Evolutionary conservation across 2,329 filamentous ascomycete genomes (phyloP), one percentile per base, ranked within the genome.

Genomic region (Fusarium tanahbumbuense): DNA sequence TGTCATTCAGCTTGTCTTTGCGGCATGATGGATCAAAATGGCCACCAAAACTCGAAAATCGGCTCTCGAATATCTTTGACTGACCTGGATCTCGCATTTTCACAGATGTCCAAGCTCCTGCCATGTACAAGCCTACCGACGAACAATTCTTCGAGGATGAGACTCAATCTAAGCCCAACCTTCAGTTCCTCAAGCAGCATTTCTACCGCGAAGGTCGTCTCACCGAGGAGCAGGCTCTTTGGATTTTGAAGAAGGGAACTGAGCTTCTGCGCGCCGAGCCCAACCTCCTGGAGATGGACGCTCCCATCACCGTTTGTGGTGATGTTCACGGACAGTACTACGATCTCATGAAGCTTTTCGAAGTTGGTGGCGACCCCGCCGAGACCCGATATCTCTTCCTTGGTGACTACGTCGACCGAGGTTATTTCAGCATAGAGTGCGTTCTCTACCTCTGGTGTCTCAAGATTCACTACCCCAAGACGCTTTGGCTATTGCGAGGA

Each of bases 271-370:
- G 91, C 78, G 87, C 91, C 68, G 96, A 99, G 83, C 95, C 96
- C 71, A 99, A 98, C 81, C 86, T 99, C 71, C 87, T 99, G 73
- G 96, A 99, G 86, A 99, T 99, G 96, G 96, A 99, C 81, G 96
- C 96, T 42, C 96, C 96, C 67, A 99, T 99, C 78, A 99, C 96
- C 12, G 96, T 99, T 53, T 99, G 96, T 77, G 96, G 96, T 79
- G 96, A 99, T 78, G 94, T 99, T 57, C 96, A 99, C 82, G 96
- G 96, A 73, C 96, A 99, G 83, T 99, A 98, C 84, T 99, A 97
- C 81, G 96, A 99, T 81, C 83, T 99, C 78, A 99, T 99, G 96
- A 99, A 99, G 86, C 87, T 99, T 34, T 99, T 99, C 77, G 96
- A 99, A 82, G 96, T 99, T 54, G 96, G 96, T 73, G 96, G 96